Evolutionary conservation across 768 basidiomycete genomes (phyloP).

Genomic region (Tephrocybe sp.): DNA sequence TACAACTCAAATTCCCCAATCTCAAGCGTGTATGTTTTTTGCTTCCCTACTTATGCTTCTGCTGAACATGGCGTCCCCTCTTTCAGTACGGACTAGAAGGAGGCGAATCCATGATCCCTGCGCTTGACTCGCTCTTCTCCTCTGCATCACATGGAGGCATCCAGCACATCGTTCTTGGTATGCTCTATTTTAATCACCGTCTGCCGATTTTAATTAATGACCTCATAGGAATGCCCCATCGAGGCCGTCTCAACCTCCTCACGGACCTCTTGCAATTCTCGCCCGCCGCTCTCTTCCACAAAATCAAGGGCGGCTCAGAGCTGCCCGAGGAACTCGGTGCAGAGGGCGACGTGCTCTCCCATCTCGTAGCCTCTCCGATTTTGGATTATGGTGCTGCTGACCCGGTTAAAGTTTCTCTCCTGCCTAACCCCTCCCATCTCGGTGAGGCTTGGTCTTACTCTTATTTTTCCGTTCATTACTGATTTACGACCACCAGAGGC

Average conservation of each 20-base stretch:
- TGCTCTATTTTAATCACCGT: background rate
- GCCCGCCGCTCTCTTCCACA: constrained; percentile 74
- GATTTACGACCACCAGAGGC: constrained; percentile 53
- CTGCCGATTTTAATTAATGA: too few relatives aligned
- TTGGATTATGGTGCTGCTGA: constrained; percentile 50
- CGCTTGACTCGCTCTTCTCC: constrained; percentile 73
- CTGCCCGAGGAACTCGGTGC: constrained; percentile 61
- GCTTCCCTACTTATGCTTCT: background rate
- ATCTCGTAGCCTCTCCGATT: constrained; percentile 70
- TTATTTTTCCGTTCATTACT: background rate
- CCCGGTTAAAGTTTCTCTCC: constrained; percentile 67
- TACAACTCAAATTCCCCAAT: constrained; percentile 88
- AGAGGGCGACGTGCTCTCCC: constrained; percentile 86
- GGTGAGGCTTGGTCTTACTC: background rate
- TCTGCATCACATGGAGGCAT: constrained; percentile 66
- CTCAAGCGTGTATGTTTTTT: constrained; percentile 55
- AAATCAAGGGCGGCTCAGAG: constrained; percentile 80
- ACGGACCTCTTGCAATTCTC: constrained; percentile 71
- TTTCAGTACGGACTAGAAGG: constrained; percentile 81
- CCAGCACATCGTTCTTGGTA: constrained; percentile 62
- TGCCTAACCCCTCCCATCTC: constrained; percentile 25
- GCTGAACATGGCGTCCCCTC: constrained; percentile 15
- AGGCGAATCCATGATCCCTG: constrained; percentile 91
- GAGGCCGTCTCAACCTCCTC: constrained; percentile 83
- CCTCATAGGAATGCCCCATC: constrained; percentile 74